A percentile compares a stretch with the other conserved stretches of the same genome.
Evolutionary conservation across 805 yeast species (phyloP).

Genomic region (Zygoascus ofunaensis): DNA sequence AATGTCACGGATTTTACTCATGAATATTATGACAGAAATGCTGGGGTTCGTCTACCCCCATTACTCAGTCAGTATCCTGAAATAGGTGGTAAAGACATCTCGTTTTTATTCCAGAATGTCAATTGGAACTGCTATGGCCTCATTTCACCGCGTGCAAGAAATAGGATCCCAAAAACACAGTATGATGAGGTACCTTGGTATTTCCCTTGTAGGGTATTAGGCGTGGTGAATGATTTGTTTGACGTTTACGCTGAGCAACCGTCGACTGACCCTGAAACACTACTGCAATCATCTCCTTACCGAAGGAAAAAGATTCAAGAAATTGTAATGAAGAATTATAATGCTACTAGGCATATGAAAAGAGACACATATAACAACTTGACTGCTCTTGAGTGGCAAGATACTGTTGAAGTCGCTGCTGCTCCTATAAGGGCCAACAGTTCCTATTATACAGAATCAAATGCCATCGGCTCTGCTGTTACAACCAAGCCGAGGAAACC

Average conservation of each 20-base stretch:
- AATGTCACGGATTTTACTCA: slow-evolving; percentile 53
- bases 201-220: slow-evolving; percentile 65
- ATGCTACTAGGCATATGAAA: neutral
- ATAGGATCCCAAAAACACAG: slow-evolving; percentile 45
- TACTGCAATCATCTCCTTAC: neutral
- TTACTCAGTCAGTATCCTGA: slow-evolving; percentile 4
- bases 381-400: neutral
- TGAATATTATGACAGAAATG: slow-evolving; percentile 22
- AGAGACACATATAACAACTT: neutral
- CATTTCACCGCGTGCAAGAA: neutral
- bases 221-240: slow-evolving; percentile 52
- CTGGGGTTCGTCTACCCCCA: neutral
- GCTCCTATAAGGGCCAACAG: neutral
- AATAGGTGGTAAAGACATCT: slow-evolving; percentile 7
- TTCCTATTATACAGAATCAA: too few relatives aligned
- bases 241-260: slow-evolving; percentile 26
- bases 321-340: neutral
- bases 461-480: too few relatives aligned
- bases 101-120: slow-evolving; percentile 10
- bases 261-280: neutral
- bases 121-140: slow-evolving; percentile 6
- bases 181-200: slow-evolving; percentile 65
- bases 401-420: neutral
- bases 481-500: neutral
- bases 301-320: neutral